These are phyloP conservation scores for Heritiera fomes DNA, from an alignment of 345 rosid species.

Conservation along the genomic window DNA sequence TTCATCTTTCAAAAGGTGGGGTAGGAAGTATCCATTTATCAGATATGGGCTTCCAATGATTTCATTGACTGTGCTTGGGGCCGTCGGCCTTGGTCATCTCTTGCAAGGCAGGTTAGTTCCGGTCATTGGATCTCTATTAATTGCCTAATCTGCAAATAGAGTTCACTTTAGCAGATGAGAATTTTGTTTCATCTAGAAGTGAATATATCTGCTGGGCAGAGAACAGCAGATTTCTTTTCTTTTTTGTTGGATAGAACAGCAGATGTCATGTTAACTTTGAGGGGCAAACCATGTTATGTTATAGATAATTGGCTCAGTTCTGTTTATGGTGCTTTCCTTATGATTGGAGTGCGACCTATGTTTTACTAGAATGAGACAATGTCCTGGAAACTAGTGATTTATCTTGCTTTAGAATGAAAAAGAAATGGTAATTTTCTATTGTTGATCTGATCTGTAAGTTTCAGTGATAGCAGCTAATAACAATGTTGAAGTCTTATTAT, in stretches of 20 bases:
- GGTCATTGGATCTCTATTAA: background rate
- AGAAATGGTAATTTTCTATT: background rate
- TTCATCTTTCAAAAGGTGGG: slow-evolving; percentile 69
- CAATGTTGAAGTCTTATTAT: background rate
- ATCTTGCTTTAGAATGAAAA: background rate
- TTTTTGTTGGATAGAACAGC: background rate
- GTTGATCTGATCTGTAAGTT: background rate
- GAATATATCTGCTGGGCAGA: background rate
- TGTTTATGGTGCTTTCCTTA: background rate
- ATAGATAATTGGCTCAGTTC: background rate
- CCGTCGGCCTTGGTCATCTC: slow-evolving; percentile 82
- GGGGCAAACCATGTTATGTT: background rate
- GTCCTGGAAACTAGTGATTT: background rate
- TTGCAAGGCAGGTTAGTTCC: slow-evolving; percentile 81
- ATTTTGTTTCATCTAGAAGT: background rate
- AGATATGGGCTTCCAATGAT: slow-evolving; percentile 95
- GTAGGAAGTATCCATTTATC: slow-evolving; percentile 74
- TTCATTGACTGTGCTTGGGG: slow-evolving; percentile 79
- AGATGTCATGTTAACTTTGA: background rate
- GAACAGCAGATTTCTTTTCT: background rate
- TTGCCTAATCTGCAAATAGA: background rate
- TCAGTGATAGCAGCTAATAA: background rate
- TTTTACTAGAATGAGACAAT: background rate
- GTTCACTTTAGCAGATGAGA: background rate
- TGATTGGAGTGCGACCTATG: background rate